These are phyloP conservation scores for Sungouiozyma intestinalis DNA, from an alignment of 805 yeast species.

Conservation along the genomic window DNA sequence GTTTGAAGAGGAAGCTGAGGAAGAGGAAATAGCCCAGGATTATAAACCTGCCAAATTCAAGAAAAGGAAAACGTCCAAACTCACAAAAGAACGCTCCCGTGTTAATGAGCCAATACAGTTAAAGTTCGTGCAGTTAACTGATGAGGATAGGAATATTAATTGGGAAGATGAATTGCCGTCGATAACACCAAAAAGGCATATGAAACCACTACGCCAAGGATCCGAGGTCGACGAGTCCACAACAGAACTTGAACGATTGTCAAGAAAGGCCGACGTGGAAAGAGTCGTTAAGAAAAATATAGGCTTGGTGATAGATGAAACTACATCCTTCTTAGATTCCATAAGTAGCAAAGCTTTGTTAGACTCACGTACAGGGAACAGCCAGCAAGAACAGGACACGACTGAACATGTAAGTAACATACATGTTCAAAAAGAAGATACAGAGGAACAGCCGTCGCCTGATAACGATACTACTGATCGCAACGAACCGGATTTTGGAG, in stretches of 20 bases:
- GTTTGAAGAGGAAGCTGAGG: constrained; percentile 13
- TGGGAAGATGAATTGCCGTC: not conserved
- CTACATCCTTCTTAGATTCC: constrained; percentile 23
- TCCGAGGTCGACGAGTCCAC: constrained; percentile 1
- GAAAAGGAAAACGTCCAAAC: constrained; percentile 25
- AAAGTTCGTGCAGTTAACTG: constrained; percentile 26
- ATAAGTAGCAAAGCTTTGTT: constrained; percentile 5
- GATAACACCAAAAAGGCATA: constrained; percentile 1
- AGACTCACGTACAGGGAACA: not conserved
- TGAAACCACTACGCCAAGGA: constrained; percentile 28
- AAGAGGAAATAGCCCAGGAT: constrained; percentile 25
- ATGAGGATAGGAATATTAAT: constrained; percentile 18
- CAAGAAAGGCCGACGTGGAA: constrained; percentile 17
- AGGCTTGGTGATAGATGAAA: constrained; percentile 30
- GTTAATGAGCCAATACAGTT: constrained; percentile 23
- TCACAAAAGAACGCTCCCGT: constrained; percentile 26
- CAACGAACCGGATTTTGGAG: constrained; percentile 7
- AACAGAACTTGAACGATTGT: constrained; percentile 9
- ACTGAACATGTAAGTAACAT: not conserved
- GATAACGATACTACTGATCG: not conserved
- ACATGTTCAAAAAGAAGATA: not conserved
- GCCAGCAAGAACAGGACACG: not conserved
- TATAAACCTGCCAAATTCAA: constrained; percentile 31
- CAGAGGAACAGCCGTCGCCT: not conserved
- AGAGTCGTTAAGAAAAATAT: not conserved